Evolutionary conservation across 2,329 filamentous ascomycete species (phyloP), one percentile per base, ranked within the genome.

Genomic region (Fusarium zealandicum): DNA sequence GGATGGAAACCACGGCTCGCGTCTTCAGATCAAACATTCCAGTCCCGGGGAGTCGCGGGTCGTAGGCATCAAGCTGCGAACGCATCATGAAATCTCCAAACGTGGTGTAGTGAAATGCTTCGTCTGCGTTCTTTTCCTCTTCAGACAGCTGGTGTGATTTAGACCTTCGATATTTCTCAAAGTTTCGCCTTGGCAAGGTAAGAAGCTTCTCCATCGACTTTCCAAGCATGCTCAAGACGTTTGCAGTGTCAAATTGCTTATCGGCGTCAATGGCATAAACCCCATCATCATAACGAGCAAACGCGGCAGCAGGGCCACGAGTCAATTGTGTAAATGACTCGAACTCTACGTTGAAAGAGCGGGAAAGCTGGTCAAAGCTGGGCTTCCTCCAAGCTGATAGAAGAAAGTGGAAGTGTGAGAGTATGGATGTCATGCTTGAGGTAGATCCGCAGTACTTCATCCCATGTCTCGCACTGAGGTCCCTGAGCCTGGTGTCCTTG

Each of bases 1-100:
- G 91, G 58, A 99, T 90, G 0, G 91, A 88, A 5, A 97, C 80
- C 0, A 98, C 93, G 2, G 95, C 93, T 65, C 96, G 84, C 0
- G 95, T 99, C 77, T 99, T 99, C 54, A 99, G 77, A 73, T 99
- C 95, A 69, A 97, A 99, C 79, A 96, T 93, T 33, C 95, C 95
- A 5, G 89, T 90, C 1, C 95, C 95, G 0, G 93, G 95, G 7
- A 99, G 75, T 43, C 95, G 85, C 11, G 87, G 80, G 70, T 99
- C 95, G 66, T 95, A 78, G 0, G 95, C 95, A 71, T 99, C 95
- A 11, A 99, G 81, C 73, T 99, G 95, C 3, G 95, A 97, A 35
- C 96, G 87, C 86, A 99, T 91, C 71, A 99, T 80, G 65, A 99
- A 92, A 69, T 96, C 90, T 4, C 90, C 90, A 59, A 92, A 80